Evolutionary conservation across 441 rosid species (phyloP).

Genomic region (Populus hybrid): DNA sequence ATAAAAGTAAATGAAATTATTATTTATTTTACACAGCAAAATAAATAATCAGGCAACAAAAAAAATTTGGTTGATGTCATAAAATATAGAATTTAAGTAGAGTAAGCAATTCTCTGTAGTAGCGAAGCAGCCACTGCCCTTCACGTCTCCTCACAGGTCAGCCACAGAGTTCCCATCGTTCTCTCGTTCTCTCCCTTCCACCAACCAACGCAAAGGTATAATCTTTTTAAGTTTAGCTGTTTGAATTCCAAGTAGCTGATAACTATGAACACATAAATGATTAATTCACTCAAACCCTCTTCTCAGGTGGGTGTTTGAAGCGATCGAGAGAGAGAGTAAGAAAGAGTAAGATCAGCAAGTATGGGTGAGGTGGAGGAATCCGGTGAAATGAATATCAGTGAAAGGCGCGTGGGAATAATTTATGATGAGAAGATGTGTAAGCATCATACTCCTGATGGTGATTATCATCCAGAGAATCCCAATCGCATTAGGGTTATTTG

Average conservation of each 20-base stretch:
- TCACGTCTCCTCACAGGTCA: no score
- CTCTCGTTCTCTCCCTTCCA: no score
- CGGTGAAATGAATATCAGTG: constrained; percentile 11
- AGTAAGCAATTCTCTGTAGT: no score
- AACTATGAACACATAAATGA: background rate
- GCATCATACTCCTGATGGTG: constrained; percentile 63
- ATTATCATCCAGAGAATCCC: constrained; percentile 75
- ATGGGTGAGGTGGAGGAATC: constrained; percentile 7
- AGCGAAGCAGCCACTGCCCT: no score
- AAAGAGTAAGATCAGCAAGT: background rate
- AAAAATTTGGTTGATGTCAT: background rate
- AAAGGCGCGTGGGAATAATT: constrained; percentile 59
- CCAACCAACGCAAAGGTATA: no score
- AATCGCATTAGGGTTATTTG: constrained; percentile 70
- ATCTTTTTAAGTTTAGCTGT: background rate
- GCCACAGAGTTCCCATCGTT: no score
- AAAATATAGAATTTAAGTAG: background rate
- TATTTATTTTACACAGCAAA: no score
- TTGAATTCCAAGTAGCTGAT: background rate
- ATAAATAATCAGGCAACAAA: no score
- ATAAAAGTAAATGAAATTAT: background rate
- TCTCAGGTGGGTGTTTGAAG: background rate
- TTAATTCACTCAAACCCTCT: background rate
- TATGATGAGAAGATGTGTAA: constrained; percentile 90
- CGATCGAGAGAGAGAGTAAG: background rate